Percentiles rank a stretch among this genome's conserved stretches.
phyloP scores from a whole-genome alignment of 768 basidiomycete species.

The Xerocomellus chrysenteron region DNA sequence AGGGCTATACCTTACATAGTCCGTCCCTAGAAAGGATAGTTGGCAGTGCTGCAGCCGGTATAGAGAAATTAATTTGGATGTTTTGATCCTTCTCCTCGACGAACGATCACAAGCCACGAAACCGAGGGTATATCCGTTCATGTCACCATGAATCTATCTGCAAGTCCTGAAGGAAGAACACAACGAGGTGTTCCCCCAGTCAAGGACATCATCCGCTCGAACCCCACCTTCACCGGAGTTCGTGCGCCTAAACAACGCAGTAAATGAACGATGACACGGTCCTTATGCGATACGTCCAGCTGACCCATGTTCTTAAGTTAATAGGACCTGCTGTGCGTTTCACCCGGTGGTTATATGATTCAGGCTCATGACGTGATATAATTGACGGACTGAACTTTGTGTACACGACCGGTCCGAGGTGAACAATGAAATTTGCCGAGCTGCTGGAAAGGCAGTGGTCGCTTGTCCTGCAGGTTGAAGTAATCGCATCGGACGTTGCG shows the following conservation, averaged over 20 bases:
- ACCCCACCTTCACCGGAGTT: conserved; percentile 15
- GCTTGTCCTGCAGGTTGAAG: conserved; percentile 11
- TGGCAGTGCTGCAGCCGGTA: conserved; percentile 18
- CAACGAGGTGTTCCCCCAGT: conserved; percentile 14
- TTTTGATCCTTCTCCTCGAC: conserved; percentile 15
- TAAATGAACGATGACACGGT: conserved; percentile 16
- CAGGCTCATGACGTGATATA: conserved; percentile 31
- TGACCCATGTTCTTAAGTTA: conserved; percentile 15
- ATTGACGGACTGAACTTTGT: conserved; percentile 26
- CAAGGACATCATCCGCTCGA: conserved; percentile 1
- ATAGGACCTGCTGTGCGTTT: conserved; percentile 15
- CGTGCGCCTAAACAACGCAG: conserved; percentile 24
- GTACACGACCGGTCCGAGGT: conserved; percentile 16
- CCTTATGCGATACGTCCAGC: conserved; percentile 21
- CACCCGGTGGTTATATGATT: conserved; percentile 16
- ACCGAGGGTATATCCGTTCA: conserved; percentile 2
- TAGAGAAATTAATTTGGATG: conserved; percentile 8
- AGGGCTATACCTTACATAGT: conserved; percentile 7
- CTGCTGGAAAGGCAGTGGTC: conserved; percentile 3
- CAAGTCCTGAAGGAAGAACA: background rate
- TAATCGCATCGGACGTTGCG: conserved; percentile 14
- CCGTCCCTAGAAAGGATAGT: conserved; percentile 4
- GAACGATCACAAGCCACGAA: conserved; percentile 1
- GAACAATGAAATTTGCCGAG: conserved; percentile 15
- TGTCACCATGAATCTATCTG: background rate